Evolutionary conservation across 73 alveolate species (phyloP), one percentile per base, ranked within the genome.

Genomic region (Uronychia setigera): DNA sequence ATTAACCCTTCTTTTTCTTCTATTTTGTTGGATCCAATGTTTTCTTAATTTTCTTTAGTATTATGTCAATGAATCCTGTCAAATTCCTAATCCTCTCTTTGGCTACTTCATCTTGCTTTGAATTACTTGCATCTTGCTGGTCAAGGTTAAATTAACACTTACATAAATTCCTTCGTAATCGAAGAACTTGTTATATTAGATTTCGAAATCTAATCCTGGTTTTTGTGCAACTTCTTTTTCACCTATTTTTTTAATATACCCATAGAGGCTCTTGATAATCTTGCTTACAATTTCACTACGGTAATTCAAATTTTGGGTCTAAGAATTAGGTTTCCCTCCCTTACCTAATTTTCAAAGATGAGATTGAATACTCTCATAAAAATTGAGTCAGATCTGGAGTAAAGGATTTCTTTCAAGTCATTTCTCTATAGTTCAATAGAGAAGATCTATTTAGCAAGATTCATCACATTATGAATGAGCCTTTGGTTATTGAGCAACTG

Each of bases 361-460:
- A 86, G 29, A 34, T 80, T 34, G 75, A 86, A 90, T 9, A 90
- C 28, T 60, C 78, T 34, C 1, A 83, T 33, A 74, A 89, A 85
- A 0, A 89, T 78, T 26, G 87, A 82, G 30, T 89, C 93, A 27
- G 92, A 76, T 46, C 92, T 31, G 26, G 77, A 79, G 74, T 81
- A 79, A 76, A 90, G 67, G 31, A 89, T 86, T 31, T 89, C 88
- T 80, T 90, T 58, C 31, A 86, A 35, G 59, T 90, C 92, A 1
- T 82, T 57, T 19, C 82, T 90, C 35, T 83, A 83, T 78, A 90
- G 34, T 28, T 89, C 91, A 34, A 80, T 77, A 0, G 31, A 35
- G 46, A 90, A 82, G 33, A 80, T 80, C 46, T 80, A 32, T 32
- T 74, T 86, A 14, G 88, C 87, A 1, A 90, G 35, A 78, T 77